phyloP scores from a whole-genome alignment of 2,329 filamentous ascomycete genomes.

The Ceratocystiopsis minuta region DNA sequence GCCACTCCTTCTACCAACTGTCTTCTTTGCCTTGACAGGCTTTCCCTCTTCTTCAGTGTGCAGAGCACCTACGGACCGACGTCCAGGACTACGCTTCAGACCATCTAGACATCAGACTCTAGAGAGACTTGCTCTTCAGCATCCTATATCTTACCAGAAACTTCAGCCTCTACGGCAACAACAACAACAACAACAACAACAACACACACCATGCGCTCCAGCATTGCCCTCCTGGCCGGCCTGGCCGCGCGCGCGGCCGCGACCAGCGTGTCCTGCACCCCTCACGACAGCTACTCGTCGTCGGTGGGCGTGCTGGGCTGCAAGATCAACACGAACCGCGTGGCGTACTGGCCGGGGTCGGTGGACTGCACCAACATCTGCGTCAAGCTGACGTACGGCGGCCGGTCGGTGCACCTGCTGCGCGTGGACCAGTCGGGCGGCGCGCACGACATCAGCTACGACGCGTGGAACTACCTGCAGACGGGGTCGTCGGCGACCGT shows the following conservation, averaged over 20 bases:
- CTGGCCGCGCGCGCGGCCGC: too few relatives aligned
- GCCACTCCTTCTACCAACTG: too few relatives aligned
- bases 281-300: constrained; percentile 37
- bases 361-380: constrained; percentile 37
- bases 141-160: neutral
- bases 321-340: constrained; percentile 39
- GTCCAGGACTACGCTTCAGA: too few relatives aligned
- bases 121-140: too few relatives aligned
- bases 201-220: too few relatives aligned
- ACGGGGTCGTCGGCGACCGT: constrained; percentile 28
- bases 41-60: too few relatives aligned
- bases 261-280: constrained; percentile 23
- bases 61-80: too few relatives aligned
- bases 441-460: constrained; percentile 39
- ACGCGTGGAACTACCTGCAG: constrained; percentile 38
- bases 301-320: constrained; percentile 39
- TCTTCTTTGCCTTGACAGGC: too few relatives aligned
- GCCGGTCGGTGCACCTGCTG: constrained; percentile 35
- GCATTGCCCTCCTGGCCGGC: too few relatives aligned
- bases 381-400: constrained; percentile 29
- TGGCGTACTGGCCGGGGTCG: constrained; percentile 37
- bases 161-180: constrained; percentile 29
- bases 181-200: constrained; percentile 36
- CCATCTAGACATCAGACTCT: too few relatives aligned
- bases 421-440: constrained; percentile 35